A percentile compares a stretch with the other conserved stretches of the same genome.
Conservation (phyloP, 208 protist genomes). For the Trypanosoma lewisi region DNA sequence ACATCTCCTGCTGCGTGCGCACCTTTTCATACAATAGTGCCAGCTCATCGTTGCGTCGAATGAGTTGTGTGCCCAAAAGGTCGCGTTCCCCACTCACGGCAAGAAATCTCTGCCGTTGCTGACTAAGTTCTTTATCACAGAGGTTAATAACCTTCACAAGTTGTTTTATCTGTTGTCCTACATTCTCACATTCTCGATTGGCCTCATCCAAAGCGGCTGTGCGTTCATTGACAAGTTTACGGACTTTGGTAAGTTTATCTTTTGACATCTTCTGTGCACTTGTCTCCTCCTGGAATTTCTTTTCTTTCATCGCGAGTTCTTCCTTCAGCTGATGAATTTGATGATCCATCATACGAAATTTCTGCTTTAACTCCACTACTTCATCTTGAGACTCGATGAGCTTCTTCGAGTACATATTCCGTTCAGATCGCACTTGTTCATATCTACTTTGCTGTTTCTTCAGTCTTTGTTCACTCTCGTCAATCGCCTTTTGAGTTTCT, state of each 20-base stretch:
- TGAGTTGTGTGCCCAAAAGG: conserved; percentile 95
- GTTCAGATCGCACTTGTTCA: conserved; percentile 94
- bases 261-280: conserved; percentile 48
- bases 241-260: conserved; percentile 73
- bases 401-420: conserved; percentile 97
- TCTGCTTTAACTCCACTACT: conserved; percentile 95
- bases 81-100: conserved; percentile 95
- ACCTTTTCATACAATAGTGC: conserved; percentile 98
- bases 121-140: conserved; percentile 87
- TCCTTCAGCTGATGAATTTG: conserved; percentile 94
- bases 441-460: conserved; percentile 81
- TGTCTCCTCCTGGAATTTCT: conserved; percentile 64
- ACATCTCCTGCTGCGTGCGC: conserved; percentile 92
- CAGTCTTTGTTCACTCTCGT: conserved; percentile 88
- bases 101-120: conserved; percentile 93
- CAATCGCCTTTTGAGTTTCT: conserved; percentile 95
- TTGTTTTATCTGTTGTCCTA: conserved; percentile 90
- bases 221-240: conserved; percentile 70
- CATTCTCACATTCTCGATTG: conserved; percentile 47
- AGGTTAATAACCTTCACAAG: conserved; percentile 94
- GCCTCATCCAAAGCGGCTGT: conserved; percentile 51
- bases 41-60: conserved; percentile 98
- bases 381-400: conserved; percentile 97
- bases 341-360: conserved; percentile 98
- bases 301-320: conserved; percentile 92